Base-by-base conservation (phyloP, 106 monocot species). In the Cymbidium sinense region DNA sequence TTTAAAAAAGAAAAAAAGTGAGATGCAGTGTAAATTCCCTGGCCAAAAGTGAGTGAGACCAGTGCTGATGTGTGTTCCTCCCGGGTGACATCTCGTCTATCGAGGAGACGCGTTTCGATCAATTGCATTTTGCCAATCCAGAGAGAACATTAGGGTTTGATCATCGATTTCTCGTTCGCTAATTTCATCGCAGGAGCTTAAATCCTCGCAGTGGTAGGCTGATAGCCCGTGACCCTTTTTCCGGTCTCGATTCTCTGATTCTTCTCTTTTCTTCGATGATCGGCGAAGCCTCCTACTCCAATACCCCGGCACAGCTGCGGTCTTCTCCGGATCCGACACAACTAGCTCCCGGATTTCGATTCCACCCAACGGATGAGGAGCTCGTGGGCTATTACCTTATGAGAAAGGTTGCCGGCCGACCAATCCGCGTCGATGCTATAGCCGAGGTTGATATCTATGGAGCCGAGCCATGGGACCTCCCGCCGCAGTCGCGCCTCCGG, bases 301-400 rank as follows among this genome's bases (percentile, higher is more conserved):
- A 50, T 2, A 20, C 62, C 39, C 55, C 77, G 23, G 73, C 41
- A 43, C 62, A 69, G 23, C 36, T 15, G 29, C 69, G n/a, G 7
- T 55, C 19, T 5, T 55, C 55, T 28, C 27, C 77, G 2, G 67
- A 37, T 11, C 74, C 78, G 27, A 64, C 78, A 13, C 77, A 41
- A 17, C 84, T 89, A 2, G 89, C 92, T 0, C 92, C 92, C 13
- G 92, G 92, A 2, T 92, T 92, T 65, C 82, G 92, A 0, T 92
- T 92, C 79, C 92, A 92, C 76, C 92, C 92, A 8, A 92, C 92
- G 7, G 92, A 92, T 29, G 92, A 92, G 44, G 92, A 92, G 83
- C 89, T 92, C 17, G 89, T 92, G 18, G 83, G 79, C 74, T 92
- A 92, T 69, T 92, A 92, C 75, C 79, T 92, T 13, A 89, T 84